phyloP scores from a whole-genome alignment of 2,329 filamentous ascomycete genomes.

The Ascochyta pisi region DNA sequence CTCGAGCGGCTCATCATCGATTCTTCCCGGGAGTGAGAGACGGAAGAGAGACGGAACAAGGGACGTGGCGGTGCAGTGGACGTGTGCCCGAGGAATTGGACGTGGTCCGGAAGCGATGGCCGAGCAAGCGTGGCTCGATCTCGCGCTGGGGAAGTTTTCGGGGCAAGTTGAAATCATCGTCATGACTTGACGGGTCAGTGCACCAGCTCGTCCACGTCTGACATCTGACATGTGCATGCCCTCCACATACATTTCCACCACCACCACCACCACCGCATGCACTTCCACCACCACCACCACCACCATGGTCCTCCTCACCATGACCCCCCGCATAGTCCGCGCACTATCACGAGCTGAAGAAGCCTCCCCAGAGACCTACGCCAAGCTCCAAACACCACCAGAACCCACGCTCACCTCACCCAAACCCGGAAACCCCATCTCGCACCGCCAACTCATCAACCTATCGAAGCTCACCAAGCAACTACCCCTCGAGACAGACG shows the following conservation, averaged over 20 bases:
- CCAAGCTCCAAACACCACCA: conserved; percentile 33
- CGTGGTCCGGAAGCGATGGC: conserved; percentile 10
- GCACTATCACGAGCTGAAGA: conserved; percentile 56
- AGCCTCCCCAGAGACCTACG: conserved; percentile 26
- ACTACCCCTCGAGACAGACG: conserved; percentile 16
- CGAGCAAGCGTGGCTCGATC: conserved; percentile 18
- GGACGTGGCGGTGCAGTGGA: conserved; percentile 35
- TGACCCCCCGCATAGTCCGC: conserved; percentile 72
- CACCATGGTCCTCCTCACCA: conserved; percentile 78
- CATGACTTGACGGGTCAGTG: conserved; percentile 27
- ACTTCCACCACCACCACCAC: not conserved
- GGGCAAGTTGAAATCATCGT: conserved; percentile 2
- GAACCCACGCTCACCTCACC: conserved; percentile 62
- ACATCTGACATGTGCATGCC: conserved; percentile 58
- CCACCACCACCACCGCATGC: not conserved
- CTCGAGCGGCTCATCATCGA: conserved; percentile 45
- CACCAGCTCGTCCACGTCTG: conserved; percentile 6
- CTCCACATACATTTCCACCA: not conserved
- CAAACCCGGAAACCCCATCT: conserved; percentile 70
- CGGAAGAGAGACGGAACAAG: not conserved
- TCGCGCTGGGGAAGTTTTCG: conserved; percentile 29
- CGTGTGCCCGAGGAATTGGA: conserved; percentile 13
- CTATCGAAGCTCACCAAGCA: conserved; percentile 63
- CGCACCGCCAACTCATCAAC: conserved; percentile 71
- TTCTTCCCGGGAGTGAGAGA: conserved; percentile 2